phyloP scores from a whole-genome alignment of 1,139 yeast species.

The Blastobotrys niveus region DNA sequence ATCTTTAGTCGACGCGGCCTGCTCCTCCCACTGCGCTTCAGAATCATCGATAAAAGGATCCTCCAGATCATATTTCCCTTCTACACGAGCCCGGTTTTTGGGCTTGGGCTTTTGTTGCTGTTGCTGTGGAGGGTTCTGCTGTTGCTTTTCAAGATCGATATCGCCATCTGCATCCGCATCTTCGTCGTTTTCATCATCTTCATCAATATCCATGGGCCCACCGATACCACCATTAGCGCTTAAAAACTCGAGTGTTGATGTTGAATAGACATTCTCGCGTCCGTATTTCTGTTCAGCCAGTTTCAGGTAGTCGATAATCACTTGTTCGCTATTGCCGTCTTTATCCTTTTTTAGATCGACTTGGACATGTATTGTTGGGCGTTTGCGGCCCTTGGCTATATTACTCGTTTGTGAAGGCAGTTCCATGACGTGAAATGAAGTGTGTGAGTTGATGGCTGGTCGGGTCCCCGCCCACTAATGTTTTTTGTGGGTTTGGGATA shows the following conservation, averaged over 20 bases:
- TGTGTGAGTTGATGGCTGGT: neutral
- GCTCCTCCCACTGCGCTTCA: constrained; percentile 89
- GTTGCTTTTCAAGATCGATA: constrained; percentile 30
- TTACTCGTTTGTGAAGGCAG: neutral
- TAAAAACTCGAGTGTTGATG: constrained; percentile 26
- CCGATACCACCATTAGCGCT: constrained; percentile 53
- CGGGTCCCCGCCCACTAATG: neutral
- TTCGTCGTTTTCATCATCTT: constrained; percentile 54
- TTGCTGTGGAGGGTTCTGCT: constrained; percentile 16
- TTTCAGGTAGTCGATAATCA: constrained; percentile 69
- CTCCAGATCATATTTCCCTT: constrained; percentile 81
- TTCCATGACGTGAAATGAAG: neutral
- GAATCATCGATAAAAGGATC: constrained; percentile 97
- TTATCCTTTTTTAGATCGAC: constrained; percentile 2
- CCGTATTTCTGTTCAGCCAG: constrained; percentile 86
- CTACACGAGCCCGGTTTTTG: constrained; percentile 30
- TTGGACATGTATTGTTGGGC: constrained; percentile 6
- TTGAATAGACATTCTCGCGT: constrained; percentile 67
- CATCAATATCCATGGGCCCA: constrained; percentile 49
- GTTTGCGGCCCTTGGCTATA: neutral
- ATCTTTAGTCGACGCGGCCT: constrained; percentile 84
- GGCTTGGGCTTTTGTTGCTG: constrained; percentile 37
- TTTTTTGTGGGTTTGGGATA: neutral
- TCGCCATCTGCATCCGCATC: constrained; percentile 52
- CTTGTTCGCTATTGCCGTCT: constrained; percentile 31